These are phyloP conservation scores for Ogataea henricii DNA, from an alignment of 805 yeast species.

Conservation along the genomic window DNA sequence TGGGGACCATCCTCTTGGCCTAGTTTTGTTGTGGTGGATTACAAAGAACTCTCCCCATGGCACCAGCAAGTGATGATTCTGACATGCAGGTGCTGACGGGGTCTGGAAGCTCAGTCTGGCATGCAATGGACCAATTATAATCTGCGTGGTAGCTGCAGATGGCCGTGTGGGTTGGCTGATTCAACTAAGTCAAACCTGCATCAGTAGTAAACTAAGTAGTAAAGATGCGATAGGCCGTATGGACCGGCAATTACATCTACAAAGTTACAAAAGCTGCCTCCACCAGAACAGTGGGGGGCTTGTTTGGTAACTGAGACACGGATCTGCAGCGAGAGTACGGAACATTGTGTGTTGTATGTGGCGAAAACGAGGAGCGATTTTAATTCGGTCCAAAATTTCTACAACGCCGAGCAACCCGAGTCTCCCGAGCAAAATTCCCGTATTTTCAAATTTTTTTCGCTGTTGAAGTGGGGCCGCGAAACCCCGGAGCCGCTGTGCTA, in stretches of 20 bases:
- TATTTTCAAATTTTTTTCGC: background rate
- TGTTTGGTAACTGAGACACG: no score
- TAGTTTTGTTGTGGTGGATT: no score
- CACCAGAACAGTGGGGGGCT: no score
- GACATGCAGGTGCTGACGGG: no score
- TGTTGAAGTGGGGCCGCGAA: background rate
- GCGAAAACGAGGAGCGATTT: background rate
- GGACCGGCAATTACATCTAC: background rate
- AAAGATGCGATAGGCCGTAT: background rate
- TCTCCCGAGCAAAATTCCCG: background rate
- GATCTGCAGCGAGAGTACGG: no score
- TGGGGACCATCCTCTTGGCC: no score
- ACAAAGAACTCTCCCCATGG: no score
- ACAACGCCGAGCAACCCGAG: conserved; percentile 4
- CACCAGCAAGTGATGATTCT: no score
- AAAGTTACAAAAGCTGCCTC: no score
- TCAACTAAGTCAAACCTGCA: background rate
- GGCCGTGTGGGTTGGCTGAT: background rate
- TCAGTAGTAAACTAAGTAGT: no score
- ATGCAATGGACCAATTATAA: background rate
- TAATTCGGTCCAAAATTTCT: background rate
- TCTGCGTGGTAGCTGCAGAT: no score
- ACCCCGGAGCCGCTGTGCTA: background rate
- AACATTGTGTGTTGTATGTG: no score
- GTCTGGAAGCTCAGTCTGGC: background rate